Evolutionary conservation across 371 early-diverging fungal genomes (phyloP), one percentile per base, ranked within the genome.

Genomic region (Cokeromyces recurvatus): DNA sequence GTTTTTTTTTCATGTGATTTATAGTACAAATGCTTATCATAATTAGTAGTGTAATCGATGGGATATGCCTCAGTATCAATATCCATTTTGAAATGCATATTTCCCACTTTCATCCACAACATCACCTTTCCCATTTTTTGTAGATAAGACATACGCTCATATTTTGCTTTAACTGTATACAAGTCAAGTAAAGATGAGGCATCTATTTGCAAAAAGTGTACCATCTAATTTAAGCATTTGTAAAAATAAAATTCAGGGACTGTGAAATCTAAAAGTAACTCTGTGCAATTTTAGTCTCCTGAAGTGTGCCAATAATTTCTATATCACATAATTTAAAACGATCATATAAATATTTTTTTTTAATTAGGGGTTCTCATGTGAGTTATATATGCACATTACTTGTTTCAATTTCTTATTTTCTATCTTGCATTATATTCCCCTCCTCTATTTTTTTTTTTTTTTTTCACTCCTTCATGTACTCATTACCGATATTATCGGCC

Each of bases 61-160:
- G 14, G 32, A 43, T 43, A 21, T 46, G 41, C 42, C 38, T 49
- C 41, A 49, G 49, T 41, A 48, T 41, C 42, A 49, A 41, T 25
- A 49, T 48, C 40, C 41, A 49, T 41, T 17, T 49, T 14, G 42
- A 41, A 41, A 41, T 41, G 42, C 42, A 21, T 21, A 41, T 49
- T 35, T 49, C n/a, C 38, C 51, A 29, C 38, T 43, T 51, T 51
- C 22, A 43, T 51, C 51, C 25, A 51, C 43, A 51, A 37, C 43
- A 20, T 42, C 37, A 29, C 43, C 51, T 51, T 51, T 37, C 27
- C 20, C 38, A 51, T n/a, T 43, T 51, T 36, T 29, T 32, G 37
- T 43, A 43, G 38, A 51, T 51, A 38, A 51, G 43, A 29, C 38
- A 31, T 38, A 51, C 22, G 32, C 38, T 38, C 43, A 51, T 43